Base-by-base conservation (phyloP, 139 green algal species). In the Ostreobium quekettii region DNA sequence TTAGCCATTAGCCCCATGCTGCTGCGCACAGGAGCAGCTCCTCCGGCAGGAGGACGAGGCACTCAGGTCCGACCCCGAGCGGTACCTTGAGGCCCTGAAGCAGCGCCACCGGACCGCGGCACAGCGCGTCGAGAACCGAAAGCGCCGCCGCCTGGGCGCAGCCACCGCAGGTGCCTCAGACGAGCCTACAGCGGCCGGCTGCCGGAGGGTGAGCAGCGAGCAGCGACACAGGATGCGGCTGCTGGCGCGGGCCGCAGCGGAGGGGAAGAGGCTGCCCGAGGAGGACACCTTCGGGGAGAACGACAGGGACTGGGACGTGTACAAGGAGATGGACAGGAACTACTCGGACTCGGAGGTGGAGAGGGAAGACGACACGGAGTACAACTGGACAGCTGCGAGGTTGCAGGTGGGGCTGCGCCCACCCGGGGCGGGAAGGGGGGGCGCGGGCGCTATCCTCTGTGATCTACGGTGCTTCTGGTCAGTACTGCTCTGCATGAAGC, bases 241-340 rank as follows among this genome's bases (percentile, higher is more conserved):
- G 5, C n/a, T 75, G 30, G 70, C 70, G 48, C 28, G 71, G 38
- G 70, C 70, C 30, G 70, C 64, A 53, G 42, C n/a, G 4, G 35
- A 47, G 4, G 70, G 47, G 32, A 53, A 72, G n/a, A n/a, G n/a
- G n/a, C 42, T 53, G 42, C 42, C 11, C 11, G 19, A 53, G 19
- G 70, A 75, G 4, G 70, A 75, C 58, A 37, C 29, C 31, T 75
- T 75, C 38, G 70, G 70, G 4, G 62, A 30, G 11, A 37, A 71
- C 35, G 70, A 75, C 38, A 8, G 46, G 28, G 70, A 75, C 37
- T 75, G 70, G 70, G 62, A 75, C 47, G 70, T 75, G 11, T 75
- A 75, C 64, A 75, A 75, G 37, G 32, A 60, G 30, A 75, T 75
- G 70, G 70, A 72, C 31, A 22, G 8, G 32, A 6, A 48, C 47